Conservation (phyloP, 306 rosid species). For the Parietaria judaica region DNA sequence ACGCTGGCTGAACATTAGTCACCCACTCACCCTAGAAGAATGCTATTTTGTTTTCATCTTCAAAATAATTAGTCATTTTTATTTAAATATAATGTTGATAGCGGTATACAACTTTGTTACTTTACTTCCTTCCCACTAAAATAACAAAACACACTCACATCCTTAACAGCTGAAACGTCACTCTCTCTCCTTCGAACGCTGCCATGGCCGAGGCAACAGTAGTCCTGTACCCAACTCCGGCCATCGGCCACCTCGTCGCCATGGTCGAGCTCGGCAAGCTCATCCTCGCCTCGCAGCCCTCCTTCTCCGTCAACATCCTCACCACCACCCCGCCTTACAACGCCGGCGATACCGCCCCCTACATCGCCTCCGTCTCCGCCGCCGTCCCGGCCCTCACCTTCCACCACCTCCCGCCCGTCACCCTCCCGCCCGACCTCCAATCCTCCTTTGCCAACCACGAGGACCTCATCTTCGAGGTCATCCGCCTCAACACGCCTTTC, state of each 20-base stretch:
- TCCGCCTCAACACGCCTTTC: slow-evolving; percentile 22
- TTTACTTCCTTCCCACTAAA: too few species aligned
- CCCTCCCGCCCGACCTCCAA: not conserved
- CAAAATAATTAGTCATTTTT: too few species aligned
- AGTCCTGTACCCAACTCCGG: slow-evolving; percentile 7
- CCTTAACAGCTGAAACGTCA: too few species aligned
- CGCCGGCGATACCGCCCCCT: not conserved
- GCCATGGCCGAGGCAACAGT: not conserved
- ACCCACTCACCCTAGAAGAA: too few species aligned
- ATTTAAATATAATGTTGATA: too few species aligned
- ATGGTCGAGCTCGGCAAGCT: slow-evolving; percentile 15
- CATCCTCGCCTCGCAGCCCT: not conserved
- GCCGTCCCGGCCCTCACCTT: slow-evolving; percentile 7
- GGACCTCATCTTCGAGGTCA: slow-evolving; percentile 1
- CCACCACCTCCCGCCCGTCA: slow-evolving; percentile 11
- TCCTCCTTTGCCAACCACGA: slow-evolving; percentile 1
- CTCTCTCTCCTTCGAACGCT: too few species aligned
- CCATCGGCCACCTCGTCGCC: slow-evolving; percentile 7
- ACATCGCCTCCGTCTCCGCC: not conserved
- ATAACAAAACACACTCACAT: too few species aligned
- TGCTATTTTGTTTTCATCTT: too few species aligned
- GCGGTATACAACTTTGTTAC: too few species aligned
- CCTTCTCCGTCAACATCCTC: slow-evolving; percentile 8
- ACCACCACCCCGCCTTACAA: slow-evolving; percentile 7
- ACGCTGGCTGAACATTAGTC: too few species aligned